Evolutionary conservation across 148 eudicot genomes (phyloP).

Genomic region (Cornus florida): DNA sequence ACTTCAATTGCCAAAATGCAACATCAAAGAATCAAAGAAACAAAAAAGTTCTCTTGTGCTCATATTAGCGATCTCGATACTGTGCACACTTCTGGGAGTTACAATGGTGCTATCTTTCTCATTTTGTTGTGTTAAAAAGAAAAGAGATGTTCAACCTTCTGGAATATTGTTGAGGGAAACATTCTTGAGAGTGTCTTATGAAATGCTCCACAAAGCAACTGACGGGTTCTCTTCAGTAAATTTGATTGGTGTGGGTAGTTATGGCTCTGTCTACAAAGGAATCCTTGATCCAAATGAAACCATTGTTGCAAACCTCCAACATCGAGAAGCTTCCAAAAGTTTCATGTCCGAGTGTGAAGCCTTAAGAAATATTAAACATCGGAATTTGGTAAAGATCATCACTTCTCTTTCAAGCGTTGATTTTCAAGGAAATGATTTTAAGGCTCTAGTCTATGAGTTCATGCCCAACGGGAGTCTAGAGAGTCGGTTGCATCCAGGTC

Average conservation of each 20-base stretch:
- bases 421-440: background rate
- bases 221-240: background rate
- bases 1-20: background rate
- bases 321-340: background rate
- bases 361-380: background rate
- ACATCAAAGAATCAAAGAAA: background rate
- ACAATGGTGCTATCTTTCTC: background rate
- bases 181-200: background rate
- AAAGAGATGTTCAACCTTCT: background rate
- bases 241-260: conserved; percentile 2
- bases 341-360: background rate
- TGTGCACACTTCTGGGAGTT: background rate
- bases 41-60: background rate
- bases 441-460: conserved; percentile 3
- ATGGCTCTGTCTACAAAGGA: background rate
- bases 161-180: background rate
- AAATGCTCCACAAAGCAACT: background rate
- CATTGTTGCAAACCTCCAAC: background rate
- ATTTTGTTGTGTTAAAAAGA: background rate
- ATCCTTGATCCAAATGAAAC: background rate
- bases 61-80: background rate
- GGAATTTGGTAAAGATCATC: background rate
- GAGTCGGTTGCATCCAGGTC: background rate
- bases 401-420: background rate
- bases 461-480: conserved; percentile 5